Conservation (phyloP, 208 protist genomes). For the Endotrypanum monterogeii region DNA sequence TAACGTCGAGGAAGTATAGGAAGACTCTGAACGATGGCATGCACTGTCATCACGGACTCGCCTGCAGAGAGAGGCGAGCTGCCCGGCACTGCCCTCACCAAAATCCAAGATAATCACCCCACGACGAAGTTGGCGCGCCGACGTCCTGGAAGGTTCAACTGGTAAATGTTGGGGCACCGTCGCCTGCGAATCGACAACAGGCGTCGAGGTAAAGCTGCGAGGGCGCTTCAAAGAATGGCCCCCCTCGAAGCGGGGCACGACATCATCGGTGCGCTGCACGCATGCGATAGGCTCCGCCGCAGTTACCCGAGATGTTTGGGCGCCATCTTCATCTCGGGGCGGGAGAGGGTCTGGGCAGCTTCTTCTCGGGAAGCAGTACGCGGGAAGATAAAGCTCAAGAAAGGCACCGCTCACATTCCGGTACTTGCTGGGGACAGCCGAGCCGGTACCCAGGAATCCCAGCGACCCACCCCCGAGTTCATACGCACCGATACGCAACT, state of each 20-base stretch:
- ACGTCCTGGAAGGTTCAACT: not conserved
- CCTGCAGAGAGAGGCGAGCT: slow-evolving; percentile 54
- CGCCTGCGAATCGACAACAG: not conserved
- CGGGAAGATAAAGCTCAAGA: slow-evolving; percentile 54
- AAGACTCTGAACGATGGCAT: not conserved
- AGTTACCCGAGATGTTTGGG: not conserved
- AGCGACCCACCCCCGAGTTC: slow-evolving; percentile 46
- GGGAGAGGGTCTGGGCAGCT: not conserved
- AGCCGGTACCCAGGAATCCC: slow-evolving; percentile 86
- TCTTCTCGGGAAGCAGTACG: slow-evolving; percentile 29
- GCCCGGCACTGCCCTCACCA: slow-evolving; percentile 80
- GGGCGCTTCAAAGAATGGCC: not conserved
- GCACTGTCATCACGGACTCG: slow-evolving; percentile 16
- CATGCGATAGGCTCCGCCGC: not conserved
- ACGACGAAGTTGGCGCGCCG: slow-evolving; percentile 23
- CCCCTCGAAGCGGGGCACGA: not conserved
- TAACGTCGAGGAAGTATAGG: not conserved
- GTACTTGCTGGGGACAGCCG: slow-evolving; percentile 90
- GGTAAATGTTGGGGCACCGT: not conserved
- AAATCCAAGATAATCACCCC: slow-evolving; percentile 80
- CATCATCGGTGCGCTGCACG: not conserved
- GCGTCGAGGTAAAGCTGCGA: not conserved
- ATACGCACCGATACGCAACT: not conserved
- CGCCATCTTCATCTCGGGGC: not conserved
- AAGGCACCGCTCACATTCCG: slow-evolving; percentile 85